Conservation (phyloP, 805 yeast genomes). For the Ogataea pilisensis region DNA sequence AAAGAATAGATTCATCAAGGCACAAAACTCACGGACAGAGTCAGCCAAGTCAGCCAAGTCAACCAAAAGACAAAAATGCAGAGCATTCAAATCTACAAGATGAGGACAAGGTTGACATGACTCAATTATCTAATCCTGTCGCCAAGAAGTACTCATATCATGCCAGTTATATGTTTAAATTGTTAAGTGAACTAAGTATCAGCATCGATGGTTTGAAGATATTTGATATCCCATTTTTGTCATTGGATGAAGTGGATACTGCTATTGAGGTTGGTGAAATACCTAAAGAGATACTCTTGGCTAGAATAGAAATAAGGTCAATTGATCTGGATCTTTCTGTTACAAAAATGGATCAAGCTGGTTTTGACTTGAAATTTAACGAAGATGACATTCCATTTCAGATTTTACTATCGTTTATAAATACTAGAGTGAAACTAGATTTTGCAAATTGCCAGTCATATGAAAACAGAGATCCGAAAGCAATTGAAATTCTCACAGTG, state of each 20-base stretch:
- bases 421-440: conserved; percentile 29
- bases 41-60: too few species aligned
- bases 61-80: too few species aligned
- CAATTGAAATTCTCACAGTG: conserved; percentile 27
- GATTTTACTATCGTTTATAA: conserved; percentile 34
- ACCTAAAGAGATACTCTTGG: conserved; percentile 12
- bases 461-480: conserved; percentile 7
- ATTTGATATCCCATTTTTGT: conserved; percentile 24
- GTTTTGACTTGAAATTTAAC: conserved; percentile 41
- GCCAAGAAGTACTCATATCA: conserved; percentile 8
- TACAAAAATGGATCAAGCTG: conserved; percentile 31
- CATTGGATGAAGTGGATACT: conserved; percentile 8
- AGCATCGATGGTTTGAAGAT: conserved; percentile 21
- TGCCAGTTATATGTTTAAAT: conserved; percentile 15
- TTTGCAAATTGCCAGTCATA: conserved; percentile 15
- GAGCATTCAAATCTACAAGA: too few species aligned
- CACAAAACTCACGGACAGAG: neutral
- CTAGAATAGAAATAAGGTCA: conserved; percentile 15
- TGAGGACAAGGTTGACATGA: too few species aligned
- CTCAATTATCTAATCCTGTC: neutral
- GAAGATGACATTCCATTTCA: conserved; percentile 41
- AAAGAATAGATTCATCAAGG: neutral
- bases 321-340: conserved; percentile 14
- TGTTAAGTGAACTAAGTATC: conserved; percentile 21
- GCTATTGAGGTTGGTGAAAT: conserved; percentile 1